Percentiles rank a stretch among this genome's conserved stretches.
phyloP scores from a whole-genome alignment of 2,329 filamentous ascomycete species.

The Beauveria bassiana region DNA sequence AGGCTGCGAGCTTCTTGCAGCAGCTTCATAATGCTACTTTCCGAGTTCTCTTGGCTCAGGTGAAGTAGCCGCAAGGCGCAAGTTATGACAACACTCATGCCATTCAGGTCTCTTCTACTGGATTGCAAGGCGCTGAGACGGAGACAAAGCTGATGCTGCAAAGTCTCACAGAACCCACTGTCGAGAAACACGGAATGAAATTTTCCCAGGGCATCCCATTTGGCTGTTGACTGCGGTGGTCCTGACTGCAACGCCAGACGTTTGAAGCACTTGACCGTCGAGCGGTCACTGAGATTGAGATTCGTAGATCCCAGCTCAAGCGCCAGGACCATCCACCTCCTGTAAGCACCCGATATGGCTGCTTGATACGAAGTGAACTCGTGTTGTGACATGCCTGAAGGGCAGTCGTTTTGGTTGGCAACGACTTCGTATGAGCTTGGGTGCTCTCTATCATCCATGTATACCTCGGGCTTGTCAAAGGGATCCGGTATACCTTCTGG shows the following conservation, averaged over 20 bases:
- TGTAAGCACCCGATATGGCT: conserved; percentile 35
- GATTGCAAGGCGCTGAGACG: conserved; percentile 36
- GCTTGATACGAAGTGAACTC: conserved; percentile 47
- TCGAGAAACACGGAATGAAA: background rate
- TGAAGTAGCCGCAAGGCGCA: conserved; percentile 35
- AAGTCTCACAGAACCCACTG: conserved; percentile 7
- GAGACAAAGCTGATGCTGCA: conserved; percentile 38
- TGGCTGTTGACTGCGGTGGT: conserved; percentile 42
- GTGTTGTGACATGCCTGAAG: conserved; percentile 35
- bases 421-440: conserved; percentile 49
- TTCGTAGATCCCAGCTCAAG: conserved; percentile 43
- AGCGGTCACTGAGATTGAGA: conserved; percentile 52
- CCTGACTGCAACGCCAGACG: conserved; percentile 50
- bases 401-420: conserved; percentile 41
- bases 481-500: conserved; percentile 15
- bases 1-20: conserved; percentile 17
- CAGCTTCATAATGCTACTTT: background rate
- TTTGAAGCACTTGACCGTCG: conserved; percentile 39
- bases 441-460: conserved; percentile 13
- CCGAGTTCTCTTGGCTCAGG: background rate
- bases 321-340: conserved; percentile 43
- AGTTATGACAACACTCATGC: conserved; percentile 51
- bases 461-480: conserved; percentile 13
- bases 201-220: conserved; percentile 22
- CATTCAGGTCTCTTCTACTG: conserved; percentile 52